Evolutionary conservation across 352 stramenopile genomes (phyloP), one percentile per base, ranked within the genome.

Genomic region (Phytophthora sp.): DNA sequence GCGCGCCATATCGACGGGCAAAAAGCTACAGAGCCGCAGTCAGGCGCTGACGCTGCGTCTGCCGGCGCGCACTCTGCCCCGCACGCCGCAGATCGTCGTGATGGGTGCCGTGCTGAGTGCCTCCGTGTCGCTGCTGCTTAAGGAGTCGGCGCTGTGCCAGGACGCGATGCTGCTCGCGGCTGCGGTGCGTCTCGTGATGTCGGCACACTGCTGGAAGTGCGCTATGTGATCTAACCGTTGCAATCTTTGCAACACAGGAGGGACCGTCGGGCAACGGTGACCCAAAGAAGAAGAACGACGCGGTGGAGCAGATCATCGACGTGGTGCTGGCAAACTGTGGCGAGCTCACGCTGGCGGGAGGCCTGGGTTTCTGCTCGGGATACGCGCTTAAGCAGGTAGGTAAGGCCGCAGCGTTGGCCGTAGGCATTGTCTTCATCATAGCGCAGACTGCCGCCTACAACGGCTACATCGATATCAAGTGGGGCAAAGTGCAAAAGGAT

Each of bases 391-490:
- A 94, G 71, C 76, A 93, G 57, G 77, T 91, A 38, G 89, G 88
- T 59, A 94, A 95, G 69, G 64, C 84, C 8, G 86, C 88, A 27
- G 87, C 84, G 1, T 29, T 92, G n/a, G 77, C 81, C 7, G 80
- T 97, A 50, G 89, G 89, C 50, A 73, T 77, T 16, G 54, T 94
- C 27, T 97, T 97, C 73, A 53, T 95, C 47, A 66, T 92, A 20
- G 84, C 79, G 35, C 86, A 94, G 70, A 66, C 83, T n/a, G 84
- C 90, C 15, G 76, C 81, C 46, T 93, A 87, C 31, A 85, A 93
- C 46, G 89, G 89, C 35, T 97, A 97, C 82, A 90, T 97, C 59
- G 73, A 95, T 57, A 93, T 97, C 58, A 89, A 96, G 67, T 97
- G 88, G 89, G 76, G 79, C 54, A 97, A 97, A 73, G 81, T 96